Evolutionary conservation across 1,139 yeast species (phyloP).

Genomic region (Magnusiomyces ingens): DNA sequence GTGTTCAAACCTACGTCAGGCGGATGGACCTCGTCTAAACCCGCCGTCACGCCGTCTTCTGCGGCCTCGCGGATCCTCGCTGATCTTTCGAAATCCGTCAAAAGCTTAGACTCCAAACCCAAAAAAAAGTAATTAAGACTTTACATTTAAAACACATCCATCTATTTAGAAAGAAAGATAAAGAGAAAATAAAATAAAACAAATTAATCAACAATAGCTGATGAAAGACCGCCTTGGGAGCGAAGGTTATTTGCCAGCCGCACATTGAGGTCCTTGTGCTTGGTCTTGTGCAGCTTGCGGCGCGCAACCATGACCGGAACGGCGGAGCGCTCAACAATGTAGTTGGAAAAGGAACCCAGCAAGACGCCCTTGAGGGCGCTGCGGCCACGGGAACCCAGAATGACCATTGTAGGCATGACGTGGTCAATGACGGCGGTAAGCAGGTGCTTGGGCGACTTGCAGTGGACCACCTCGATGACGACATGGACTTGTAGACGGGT

Average conservation of each 20-base stretch:
- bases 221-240: constrained; percentile 18
- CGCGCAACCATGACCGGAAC: constrained; percentile 92
- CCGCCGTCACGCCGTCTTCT: too few species aligned
- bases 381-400: constrained; percentile 76
- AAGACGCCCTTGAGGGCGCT: constrained; percentile 70
- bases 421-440: constrained; percentile 77
- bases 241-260: constrained; percentile 38
- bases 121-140: background rate
- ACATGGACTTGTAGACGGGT: constrained; percentile 75
- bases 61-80: too few species aligned
- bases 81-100: background rate
- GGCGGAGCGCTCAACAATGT: constrained; percentile 65
- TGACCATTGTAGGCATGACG: constrained; percentile 73
- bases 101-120: background rate
- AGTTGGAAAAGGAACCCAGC: constrained; percentile 68
- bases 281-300: constrained; percentile 68
- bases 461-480: constrained; percentile 70
- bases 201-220: constrained; percentile 26
- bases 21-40: too few species aligned
- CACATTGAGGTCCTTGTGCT: constrained; percentile 43
- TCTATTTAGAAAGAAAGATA: background rate
- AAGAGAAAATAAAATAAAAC: background rate
- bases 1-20: too few species aligned
- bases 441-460: constrained; percentile 82
- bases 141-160: background rate